These are phyloP conservation scores for Yamadazyma sp. DNA, from an alignment of 1,139 yeast species.

Conservation along the genomic window DNA sequence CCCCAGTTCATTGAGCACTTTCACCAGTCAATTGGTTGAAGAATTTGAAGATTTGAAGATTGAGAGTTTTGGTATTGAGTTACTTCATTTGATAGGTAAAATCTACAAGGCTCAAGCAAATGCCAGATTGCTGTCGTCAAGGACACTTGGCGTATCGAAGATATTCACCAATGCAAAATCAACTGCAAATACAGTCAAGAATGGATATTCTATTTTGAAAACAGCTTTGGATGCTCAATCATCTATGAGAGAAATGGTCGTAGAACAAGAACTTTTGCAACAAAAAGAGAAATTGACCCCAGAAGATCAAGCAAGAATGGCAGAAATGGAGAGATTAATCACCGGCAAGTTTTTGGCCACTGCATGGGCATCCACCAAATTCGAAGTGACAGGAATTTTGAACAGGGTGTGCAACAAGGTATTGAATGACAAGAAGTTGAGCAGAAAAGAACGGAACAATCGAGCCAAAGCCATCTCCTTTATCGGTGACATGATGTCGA, in stretches of 20 bases:
- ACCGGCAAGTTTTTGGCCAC: constrained; percentile 75
- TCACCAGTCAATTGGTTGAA: constrained; percentile 38
- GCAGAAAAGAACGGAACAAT: constrained; percentile 49
- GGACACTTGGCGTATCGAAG: constrained; percentile 52
- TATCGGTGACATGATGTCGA: constrained; percentile 56
- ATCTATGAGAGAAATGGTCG: constrained; percentile 41
- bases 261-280: constrained; percentile 48
- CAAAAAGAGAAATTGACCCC: constrained; percentile 32
- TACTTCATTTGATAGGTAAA: constrained; percentile 58
- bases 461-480: constrained; percentile 62
- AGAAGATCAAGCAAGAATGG: constrained; percentile 52
- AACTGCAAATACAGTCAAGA: constrained; percentile 38
- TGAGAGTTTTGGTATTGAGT: constrained; percentile 49
- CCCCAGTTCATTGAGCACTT: constrained; percentile 36
- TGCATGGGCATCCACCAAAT: constrained; percentile 78
- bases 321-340: constrained; percentile 62
- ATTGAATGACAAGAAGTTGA: constrained; percentile 54
- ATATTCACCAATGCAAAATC: constrained; percentile 49
- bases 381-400: constrained; percentile 67
- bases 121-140: constrained; percentile 37
- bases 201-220: constrained; percentile 40
- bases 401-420: constrained; percentile 64
- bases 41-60: constrained; percentile 62
- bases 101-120: constrained; percentile 61
- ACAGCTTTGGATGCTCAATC: constrained; percentile 46